These are phyloP conservation scores for Penicillium janthinellum DNA, from an alignment of 2,329 filamentous ascomycete genomes.

Conservation along the genomic window DNA sequence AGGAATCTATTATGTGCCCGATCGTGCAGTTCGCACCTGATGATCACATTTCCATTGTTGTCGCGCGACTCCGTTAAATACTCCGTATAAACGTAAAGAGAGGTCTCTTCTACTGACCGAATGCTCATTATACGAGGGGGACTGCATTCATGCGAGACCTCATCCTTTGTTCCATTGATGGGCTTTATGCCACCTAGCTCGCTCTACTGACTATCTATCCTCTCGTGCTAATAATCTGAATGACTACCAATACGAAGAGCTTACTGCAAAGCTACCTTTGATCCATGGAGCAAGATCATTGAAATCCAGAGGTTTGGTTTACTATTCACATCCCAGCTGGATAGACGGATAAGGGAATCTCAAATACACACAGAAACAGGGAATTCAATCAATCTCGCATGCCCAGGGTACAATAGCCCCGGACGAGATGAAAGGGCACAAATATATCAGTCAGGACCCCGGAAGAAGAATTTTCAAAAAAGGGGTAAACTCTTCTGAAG, in stretches of 20 bases:
- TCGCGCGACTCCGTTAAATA: too few species aligned
- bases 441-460: not conserved
- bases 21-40: not conserved
- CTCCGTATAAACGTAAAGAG: not conserved
- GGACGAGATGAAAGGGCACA: not conserved
- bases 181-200: not conserved
- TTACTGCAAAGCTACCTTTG: not conserved
- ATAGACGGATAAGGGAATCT: constrained; percentile 28
- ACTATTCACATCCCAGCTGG: constrained; percentile 23
- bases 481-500: constrained; percentile 14
- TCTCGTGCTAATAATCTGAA: not conserved
- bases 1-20: not conserved
- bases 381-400: constrained; percentile 5
- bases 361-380: constrained; percentile 20
- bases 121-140: not conserved
- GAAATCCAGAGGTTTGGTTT: constrained; percentile 7
- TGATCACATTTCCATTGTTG: not conserved
- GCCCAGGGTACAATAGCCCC: not conserved
- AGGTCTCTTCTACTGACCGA: not conserved
- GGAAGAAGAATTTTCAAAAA: not conserved
- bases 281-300: not conserved
- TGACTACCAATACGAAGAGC: not conserved
- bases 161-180: not conserved
- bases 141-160: not conserved
- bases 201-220: not conserved